Conservation (phyloP, 2,329 filamentous ascomycete species). For the Blastomyces gilchristii region DNA sequence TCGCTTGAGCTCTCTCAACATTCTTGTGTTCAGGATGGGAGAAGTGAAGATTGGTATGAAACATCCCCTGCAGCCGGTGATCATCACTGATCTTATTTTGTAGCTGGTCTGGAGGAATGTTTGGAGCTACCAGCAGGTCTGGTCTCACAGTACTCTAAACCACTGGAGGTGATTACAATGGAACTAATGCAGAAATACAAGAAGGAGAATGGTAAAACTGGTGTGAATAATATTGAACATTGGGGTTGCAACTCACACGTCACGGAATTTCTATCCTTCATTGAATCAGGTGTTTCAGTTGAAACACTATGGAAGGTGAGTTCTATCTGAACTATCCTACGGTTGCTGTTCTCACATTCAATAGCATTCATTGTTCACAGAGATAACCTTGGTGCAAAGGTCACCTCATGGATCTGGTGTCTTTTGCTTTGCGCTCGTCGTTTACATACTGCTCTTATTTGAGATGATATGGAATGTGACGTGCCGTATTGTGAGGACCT, state of each 20-base stretch:
- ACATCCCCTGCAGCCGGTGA: neutral
- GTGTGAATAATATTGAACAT: conserved; percentile 25
- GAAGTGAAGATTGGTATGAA: conserved; percentile 20
- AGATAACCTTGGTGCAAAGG: too few species aligned
- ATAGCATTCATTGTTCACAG: too few species aligned
- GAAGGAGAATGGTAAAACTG: conserved; percentile 25
- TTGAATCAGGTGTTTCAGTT: conserved; percentile 21
- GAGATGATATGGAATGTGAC: too few species aligned
- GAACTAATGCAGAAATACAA: conserved; percentile 29
- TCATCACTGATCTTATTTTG: conserved; percentile 10
- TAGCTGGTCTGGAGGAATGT: conserved; percentile 17
- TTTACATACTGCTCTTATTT: too few species aligned
- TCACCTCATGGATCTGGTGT: too few species aligned
- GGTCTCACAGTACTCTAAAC: conserved; percentile 5
- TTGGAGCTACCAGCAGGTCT: conserved; percentile 9
- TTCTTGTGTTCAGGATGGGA: too few species aligned
- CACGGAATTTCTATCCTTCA: conserved; percentile 25
- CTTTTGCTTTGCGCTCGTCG: too few species aligned
- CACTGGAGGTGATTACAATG: conserved; percentile 22
- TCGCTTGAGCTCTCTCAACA: too few species aligned
- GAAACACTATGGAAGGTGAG: conserved; percentile 22
- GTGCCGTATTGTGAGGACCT: too few species aligned
- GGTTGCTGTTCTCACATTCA: too few species aligned
- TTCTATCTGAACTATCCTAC: neutral
- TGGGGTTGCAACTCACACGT: conserved; percentile 23